phyloP scores from a whole-genome alignment of 768 basidiomycete species.

The Suillus hirtellus region DNA sequence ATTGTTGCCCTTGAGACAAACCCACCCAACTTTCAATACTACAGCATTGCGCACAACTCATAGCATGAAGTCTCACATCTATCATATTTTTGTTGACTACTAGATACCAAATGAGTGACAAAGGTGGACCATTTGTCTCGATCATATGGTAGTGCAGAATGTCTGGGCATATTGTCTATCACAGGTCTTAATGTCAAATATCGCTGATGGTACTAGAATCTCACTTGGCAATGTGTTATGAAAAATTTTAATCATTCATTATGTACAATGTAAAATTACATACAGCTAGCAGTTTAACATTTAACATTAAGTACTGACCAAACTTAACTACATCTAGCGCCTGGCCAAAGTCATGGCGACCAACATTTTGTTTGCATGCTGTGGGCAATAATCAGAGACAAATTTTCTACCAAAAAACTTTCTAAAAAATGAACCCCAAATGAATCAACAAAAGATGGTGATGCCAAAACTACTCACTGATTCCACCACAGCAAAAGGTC shows the following conservation, averaged over 20 bases:
- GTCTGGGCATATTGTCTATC: background rate
- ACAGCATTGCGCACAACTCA: background rate
- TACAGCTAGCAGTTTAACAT: background rate
- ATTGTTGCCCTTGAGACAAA: background rate
- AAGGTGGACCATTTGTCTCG: background rate
- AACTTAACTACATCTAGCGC: background rate
- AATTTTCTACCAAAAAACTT: background rate
- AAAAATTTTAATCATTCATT: background rate
- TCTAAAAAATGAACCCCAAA: background rate
- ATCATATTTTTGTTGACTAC: background rate
- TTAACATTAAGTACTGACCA: background rate
- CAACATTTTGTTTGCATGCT: background rate
- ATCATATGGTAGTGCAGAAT: background rate
- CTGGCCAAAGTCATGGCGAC: background rate
- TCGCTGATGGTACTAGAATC: too few relatives aligned
- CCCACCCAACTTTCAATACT: background rate
- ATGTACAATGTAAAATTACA: too few relatives aligned
- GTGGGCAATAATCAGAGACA: background rate
- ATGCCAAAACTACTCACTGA: slow-evolving; percentile 8
- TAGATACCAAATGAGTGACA: background rate
- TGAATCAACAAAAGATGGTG: background rate
- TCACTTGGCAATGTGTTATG: background rate
- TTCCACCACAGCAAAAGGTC: background rate
- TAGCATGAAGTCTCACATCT: background rate
- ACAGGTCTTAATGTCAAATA: too few relatives aligned